phyloP scores from a whole-genome alignment of 306 rosid species.

The Echinosophora koreensis region DNA sequence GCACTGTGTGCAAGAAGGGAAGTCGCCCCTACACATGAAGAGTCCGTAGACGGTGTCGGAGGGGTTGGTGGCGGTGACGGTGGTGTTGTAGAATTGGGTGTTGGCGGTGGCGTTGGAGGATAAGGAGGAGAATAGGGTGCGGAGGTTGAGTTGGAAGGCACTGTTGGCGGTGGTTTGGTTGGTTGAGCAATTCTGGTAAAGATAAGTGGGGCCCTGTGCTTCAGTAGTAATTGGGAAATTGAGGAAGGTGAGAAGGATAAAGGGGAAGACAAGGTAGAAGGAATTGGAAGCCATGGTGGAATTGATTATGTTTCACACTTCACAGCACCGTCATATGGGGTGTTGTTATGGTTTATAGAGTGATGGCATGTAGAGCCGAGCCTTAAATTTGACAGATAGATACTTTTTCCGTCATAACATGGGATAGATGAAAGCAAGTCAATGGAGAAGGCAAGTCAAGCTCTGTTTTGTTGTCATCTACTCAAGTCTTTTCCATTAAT shows the following conservation, averaged over 20 bases:
- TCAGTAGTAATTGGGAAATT: not conserved
- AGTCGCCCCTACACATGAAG: slow-evolving; percentile 51
- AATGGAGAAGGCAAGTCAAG: too few relatives aligned
- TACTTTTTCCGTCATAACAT: too few relatives aligned
- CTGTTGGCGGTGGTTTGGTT: slow-evolving; percentile 43
- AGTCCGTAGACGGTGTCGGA: slow-evolving; percentile 39
- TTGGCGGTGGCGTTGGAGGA: slow-evolving; percentile 42
- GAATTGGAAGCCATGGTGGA: not conserved
- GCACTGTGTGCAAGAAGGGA: slow-evolving; percentile 13
- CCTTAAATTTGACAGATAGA: too few relatives aligned
- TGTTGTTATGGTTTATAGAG: too few relatives aligned
- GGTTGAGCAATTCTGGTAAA: not conserved
- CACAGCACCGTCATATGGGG: too few relatives aligned
- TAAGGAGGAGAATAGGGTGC: slow-evolving; percentile 45
- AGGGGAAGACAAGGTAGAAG: not conserved
- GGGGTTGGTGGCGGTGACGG: slow-evolving; percentile 11
- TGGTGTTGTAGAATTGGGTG: slow-evolving; percentile 41
- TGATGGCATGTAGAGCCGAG: too few relatives aligned
- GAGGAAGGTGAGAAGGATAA: slow-evolving; percentile 13
- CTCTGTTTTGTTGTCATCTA: too few relatives aligned
- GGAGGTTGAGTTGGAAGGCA: slow-evolving; percentile 44
- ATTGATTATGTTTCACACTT: too few relatives aligned
- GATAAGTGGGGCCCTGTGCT: slow-evolving; percentile 17
- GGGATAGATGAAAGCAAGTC: too few relatives aligned
- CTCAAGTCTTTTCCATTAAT: too few relatives aligned